Evolutionary conservation across 208 protist species (phyloP).

Genomic region (Trypanosoma platydactyli): DNA sequence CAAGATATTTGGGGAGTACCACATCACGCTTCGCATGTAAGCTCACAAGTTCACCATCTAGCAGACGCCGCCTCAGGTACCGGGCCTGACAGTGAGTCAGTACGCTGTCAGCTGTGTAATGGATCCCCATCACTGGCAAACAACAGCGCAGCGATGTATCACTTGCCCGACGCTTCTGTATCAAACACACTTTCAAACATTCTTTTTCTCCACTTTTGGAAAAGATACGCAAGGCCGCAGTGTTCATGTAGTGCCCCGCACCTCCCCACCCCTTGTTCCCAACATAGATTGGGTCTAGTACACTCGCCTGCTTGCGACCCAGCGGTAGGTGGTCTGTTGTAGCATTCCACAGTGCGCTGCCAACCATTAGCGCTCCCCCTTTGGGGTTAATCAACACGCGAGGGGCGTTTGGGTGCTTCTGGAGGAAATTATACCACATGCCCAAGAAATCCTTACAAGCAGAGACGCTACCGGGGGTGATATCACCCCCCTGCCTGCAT

Average conservation of each 20-base stretch:
- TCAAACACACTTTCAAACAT: conserved; percentile 19
- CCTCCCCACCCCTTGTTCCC: conserved; percentile 31
- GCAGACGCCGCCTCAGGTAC: conserved; percentile 12
- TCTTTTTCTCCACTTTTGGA: not conserved
- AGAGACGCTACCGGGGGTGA: not conserved
- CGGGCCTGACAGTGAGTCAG: conserved; percentile 31
- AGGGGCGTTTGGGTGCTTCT: not conserved
- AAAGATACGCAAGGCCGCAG: conserved; percentile 14
- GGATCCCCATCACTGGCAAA: conserved; percentile 14
- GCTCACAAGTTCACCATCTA: conserved; percentile 20
- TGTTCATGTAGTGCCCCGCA: conserved; percentile 29
- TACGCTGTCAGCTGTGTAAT: not conserved
- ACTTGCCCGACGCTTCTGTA: conserved; percentile 9
- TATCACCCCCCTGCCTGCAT: not conserved
- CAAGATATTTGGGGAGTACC: conserved; percentile 15
- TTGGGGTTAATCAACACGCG: not conserved
- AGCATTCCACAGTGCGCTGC: conserved; percentile 4
- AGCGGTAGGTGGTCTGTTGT: not conserved
- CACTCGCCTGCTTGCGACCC: not conserved
- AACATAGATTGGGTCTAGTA: conserved; percentile 17
- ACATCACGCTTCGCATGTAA: conserved; percentile 30
- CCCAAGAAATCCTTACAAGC: not conserved
- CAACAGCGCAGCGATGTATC: conserved; percentile 27
- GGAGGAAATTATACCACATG: not conserved
- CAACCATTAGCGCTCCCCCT: not conserved